A percentile compares a stretch with the other conserved stretches of the same genome.
Evolutionary conservation across 2,329 filamentous ascomycete species (phyloP).

Genomic region (Rhytidhysteron rufulum): DNA sequence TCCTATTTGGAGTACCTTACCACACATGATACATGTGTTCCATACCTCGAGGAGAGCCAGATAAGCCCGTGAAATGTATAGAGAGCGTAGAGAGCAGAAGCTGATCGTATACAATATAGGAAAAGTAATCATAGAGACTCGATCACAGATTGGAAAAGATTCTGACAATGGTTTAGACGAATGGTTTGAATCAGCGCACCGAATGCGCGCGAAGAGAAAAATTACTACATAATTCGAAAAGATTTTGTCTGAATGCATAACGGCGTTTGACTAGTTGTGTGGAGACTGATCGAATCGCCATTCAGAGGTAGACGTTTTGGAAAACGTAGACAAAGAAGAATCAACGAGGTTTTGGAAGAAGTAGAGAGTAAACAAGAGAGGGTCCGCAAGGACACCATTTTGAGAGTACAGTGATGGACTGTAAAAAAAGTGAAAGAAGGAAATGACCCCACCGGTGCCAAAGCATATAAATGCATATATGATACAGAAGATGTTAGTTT

Average conservation of each 20-base stretch:
- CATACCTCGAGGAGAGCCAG: too few species aligned
- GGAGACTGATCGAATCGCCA: too few species aligned
- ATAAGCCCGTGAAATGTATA: too few species aligned
- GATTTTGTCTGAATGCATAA: background rate
- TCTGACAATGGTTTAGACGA: background rate
- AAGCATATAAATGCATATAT: conserved; percentile 1
- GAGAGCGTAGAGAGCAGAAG: too few species aligned
- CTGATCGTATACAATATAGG: too few species aligned
- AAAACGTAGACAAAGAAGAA: too few species aligned
- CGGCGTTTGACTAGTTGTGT: too few species aligned
- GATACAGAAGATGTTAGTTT: background rate
- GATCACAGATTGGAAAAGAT: background rate
- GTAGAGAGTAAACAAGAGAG: background rate
- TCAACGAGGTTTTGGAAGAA: background rate
- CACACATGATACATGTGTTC: too few species aligned
- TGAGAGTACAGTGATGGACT: too few species aligned
- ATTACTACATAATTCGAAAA: background rate
- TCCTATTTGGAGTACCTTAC: too few species aligned
- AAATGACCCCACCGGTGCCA: conserved; percentile 2
- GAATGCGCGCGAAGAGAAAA: background rate
- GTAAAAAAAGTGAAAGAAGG: background rate
- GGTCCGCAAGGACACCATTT: too few species aligned
- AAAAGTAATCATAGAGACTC: background rate
- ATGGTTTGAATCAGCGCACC: background rate
- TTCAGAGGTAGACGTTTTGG: too few species aligned